Evolutionary conservation across 2,329 filamentous ascomycete genomes (phyloP).

Genomic region (Sarocladium kiliense): DNA sequence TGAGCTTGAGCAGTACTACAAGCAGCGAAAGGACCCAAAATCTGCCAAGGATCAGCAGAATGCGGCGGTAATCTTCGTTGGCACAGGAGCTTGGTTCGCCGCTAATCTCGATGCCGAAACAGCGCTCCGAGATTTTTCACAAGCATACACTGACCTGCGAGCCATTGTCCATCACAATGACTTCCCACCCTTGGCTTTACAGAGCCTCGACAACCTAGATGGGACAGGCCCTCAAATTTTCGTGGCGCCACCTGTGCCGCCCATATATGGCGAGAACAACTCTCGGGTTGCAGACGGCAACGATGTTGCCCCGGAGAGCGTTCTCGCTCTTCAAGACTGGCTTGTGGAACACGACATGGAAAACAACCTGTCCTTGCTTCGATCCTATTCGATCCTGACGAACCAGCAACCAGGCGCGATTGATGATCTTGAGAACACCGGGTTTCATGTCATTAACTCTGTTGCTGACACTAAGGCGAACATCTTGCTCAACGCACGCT

Average conservation of each 20-base stretch:
- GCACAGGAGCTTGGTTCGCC: conserved; percentile 21
- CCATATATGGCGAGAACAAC: conserved; percentile 15
- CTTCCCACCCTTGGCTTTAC: conserved; percentile 15
- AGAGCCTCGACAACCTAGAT: conserved; percentile 18
- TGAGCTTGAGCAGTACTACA: conserved; percentile 17
- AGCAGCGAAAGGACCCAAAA: conserved; percentile 15
- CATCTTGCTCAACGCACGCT: conserved; percentile 48
- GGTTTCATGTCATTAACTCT: conserved; percentile 25
- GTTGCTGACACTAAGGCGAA: conserved; percentile 27
- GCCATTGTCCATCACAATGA: conserved; percentile 16
- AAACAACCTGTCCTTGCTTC: conserved; percentile 16
- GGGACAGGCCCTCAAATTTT: conserved; percentile 24
- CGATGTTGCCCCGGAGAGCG: conserved; percentile 12
- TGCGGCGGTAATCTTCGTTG: conserved; percentile 19
- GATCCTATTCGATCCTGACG: conserved; percentile 15
- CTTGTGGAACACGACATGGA: conserved; percentile 12
- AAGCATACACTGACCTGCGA: conserved; percentile 19
- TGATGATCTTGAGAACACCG: conserved; percentile 17
- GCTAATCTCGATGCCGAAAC: conserved; percentile 11
- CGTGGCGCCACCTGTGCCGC: conserved; percentile 20
- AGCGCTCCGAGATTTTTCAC: conserved; percentile 12
- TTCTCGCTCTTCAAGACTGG: conserved; percentile 17
- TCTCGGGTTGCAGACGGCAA: conserved; percentile 10
- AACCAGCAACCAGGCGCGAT: conserved; percentile 11
- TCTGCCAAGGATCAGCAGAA: conserved; percentile 15